Evolutionary conservation across 305 asterid genomes (phyloP).

Genomic region (Withania somnifera): DNA sequence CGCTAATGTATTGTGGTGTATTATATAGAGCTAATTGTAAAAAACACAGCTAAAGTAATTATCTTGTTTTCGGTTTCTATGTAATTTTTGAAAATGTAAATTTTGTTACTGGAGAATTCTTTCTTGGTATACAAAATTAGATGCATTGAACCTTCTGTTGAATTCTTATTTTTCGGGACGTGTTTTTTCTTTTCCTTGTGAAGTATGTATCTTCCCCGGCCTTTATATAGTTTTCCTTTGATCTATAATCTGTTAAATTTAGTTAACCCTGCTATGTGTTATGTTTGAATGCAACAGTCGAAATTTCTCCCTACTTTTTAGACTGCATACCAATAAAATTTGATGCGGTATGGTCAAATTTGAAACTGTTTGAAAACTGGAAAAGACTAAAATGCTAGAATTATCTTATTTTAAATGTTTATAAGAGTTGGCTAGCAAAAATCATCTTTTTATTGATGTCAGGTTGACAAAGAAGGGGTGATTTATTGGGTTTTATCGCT

Average conservation of each 20-base stretch:
- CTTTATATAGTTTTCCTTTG: neutral
- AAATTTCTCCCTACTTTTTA: neutral
- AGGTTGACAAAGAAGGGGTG: slow-evolving; percentile 67
- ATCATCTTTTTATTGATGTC: neutral
- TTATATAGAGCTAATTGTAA: too few relatives aligned
- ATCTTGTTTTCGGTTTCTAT: too few relatives aligned
- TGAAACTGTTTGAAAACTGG: neutral
- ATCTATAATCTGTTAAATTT: neutral
- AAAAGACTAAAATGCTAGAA: neutral
- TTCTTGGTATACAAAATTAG: too few relatives aligned
- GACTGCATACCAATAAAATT: neutral
- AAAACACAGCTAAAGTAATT: too few relatives aligned
- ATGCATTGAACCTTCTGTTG: neutral
- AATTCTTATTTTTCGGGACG: neutral
- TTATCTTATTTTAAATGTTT: neutral
- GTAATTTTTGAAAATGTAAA: too few relatives aligned
- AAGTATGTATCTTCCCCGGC: neutral
- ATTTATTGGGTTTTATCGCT: slow-evolving; percentile 80
- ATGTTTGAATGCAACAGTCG: neutral
- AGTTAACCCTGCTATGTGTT: neutral
- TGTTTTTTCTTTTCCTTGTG: neutral
- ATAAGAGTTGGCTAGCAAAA: neutral
- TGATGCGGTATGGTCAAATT: neutral
- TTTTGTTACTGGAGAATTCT: too few relatives aligned
- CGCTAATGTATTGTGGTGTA: too few relatives aligned